Evolutionary conservation across 371 early-diverging fungal species (phyloP).

Genomic region (Fennellomyces sp.): DNA sequence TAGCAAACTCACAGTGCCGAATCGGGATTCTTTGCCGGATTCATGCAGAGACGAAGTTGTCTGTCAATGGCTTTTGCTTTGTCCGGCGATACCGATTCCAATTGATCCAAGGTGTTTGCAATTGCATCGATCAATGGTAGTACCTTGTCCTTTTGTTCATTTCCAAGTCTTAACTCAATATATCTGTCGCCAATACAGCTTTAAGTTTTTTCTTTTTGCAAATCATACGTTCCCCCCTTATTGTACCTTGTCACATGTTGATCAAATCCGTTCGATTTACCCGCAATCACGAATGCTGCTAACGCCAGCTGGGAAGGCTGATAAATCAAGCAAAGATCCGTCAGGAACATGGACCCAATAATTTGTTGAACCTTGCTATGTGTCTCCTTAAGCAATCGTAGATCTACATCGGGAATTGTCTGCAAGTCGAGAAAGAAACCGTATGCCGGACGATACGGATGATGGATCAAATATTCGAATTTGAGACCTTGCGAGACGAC

Average conservation of each 20-base stretch:
- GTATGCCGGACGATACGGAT: constrained; percentile 82
- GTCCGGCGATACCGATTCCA: constrained; percentile 36
- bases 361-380: constrained; percentile 61
- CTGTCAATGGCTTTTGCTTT: constrained; percentile 66
- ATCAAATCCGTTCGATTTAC: constrained; percentile 57
- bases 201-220: constrained; percentile 13
- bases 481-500: constrained; percentile 78
- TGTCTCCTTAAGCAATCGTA: constrained; percentile 53
- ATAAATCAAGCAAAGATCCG: constrained; percentile 80
- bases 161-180: constrained; percentile 38
- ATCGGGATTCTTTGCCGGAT: constrained; percentile 74
- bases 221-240: background rate
- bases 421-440: constrained; percentile 88
- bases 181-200: constrained; percentile 33
- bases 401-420: constrained; percentile 42
- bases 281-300: constrained; percentile 74
- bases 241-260: constrained; percentile 44
- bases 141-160: constrained; percentile 32
- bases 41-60: constrained; percentile 61
- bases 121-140: constrained; percentile 50
- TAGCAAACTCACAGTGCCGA: constrained; percentile 61
- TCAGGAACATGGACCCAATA: constrained; percentile 64
- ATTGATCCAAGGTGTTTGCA: constrained; percentile 36
- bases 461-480: constrained; percentile 85
- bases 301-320: constrained; percentile 87